phyloP scores from a whole-genome alignment of 164 flowering plant species.

The Umbilicus rupestris region DNA sequence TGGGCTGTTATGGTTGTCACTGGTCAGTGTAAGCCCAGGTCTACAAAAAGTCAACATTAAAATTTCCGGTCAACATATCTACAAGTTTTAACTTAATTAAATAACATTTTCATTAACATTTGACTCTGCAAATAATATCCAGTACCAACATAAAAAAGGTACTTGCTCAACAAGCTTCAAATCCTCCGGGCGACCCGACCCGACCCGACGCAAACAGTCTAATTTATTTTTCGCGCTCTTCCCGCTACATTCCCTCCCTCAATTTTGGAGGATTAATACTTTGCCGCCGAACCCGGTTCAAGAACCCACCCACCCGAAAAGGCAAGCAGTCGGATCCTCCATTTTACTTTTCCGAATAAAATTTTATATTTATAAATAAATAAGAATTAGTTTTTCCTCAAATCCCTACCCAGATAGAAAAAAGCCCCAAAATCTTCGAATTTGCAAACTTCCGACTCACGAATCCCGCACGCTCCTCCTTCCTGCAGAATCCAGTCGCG shows the following conservation, averaged over 20 bases:
- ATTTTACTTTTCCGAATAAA: neutral
- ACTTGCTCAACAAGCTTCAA: no score
- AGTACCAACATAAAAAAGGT: no score
- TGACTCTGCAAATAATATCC: no score
- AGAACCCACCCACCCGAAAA: neutral
- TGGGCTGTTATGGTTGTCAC: no score
- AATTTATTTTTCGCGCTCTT: no score
- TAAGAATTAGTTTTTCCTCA: neutral
- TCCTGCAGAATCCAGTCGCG: neutral
- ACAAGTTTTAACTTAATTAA: no score
- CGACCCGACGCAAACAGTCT: no score
- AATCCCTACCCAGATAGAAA: neutral
- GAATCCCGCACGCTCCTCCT: neutral
- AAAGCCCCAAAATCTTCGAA: neutral
- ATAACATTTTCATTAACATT: no score
- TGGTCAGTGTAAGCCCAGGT: no score
- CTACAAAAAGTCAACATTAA: no score
- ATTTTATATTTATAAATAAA: neutral
- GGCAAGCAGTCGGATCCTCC: neutral
- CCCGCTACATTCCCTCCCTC: neutral
- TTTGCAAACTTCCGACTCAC: constrained; percentile 6
- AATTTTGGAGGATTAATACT: neutral
- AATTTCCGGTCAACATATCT: no score
- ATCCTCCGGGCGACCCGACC: no score
- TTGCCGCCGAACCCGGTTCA: neutral